Percentiles rank a stretch among this genome's conserved stretches.
phyloP scores from a whole-genome alignment of 176 grass and related monocot genomes.

The Oryza meyeriana region DNA sequence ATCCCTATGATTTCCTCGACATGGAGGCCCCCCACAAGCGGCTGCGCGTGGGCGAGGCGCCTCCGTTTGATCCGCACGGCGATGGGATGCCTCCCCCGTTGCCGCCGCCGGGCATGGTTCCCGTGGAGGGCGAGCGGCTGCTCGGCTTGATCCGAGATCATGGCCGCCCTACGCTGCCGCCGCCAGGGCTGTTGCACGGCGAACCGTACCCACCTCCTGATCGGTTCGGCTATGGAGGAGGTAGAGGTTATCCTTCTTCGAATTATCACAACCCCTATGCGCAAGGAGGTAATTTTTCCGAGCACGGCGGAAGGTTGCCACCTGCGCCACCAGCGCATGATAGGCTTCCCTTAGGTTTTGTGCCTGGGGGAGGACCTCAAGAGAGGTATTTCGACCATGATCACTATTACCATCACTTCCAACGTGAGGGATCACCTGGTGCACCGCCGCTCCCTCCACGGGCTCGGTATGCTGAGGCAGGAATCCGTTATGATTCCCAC shows the following conservation, averaged over 20 bases:
- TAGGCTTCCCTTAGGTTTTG: background rate
- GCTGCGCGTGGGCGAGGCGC: slow-evolving; percentile 68
- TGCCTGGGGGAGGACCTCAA: slow-evolving; percentile 16
- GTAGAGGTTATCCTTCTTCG: slow-evolving; percentile 12
- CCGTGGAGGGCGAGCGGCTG: slow-evolving; percentile 52
- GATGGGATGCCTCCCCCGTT: background rate
- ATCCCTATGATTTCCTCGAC: slow-evolving; percentile 23
- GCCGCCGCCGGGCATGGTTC: slow-evolving; percentile 25
- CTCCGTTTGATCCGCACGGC: slow-evolving; percentile 30
- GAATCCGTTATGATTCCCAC: slow-evolving; percentile 15
- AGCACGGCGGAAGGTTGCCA: slow-evolving; percentile 25
- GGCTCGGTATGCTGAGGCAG: slow-evolving; percentile 30
- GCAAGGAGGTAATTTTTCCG: slow-evolving; percentile 22
- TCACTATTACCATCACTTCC: slow-evolving; percentile 32
- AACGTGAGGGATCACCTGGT: slow-evolving; percentile 5
- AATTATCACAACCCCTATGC: slow-evolving; percentile 31
- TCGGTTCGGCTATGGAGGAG: slow-evolving; percentile 29
- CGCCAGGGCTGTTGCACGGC: slow-evolving; percentile 9
- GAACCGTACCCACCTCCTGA: slow-evolving; percentile 30
- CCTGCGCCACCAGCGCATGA: slow-evolving; percentile 37
- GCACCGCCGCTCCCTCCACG: slow-evolving; percentile 7
- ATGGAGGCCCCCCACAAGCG: slow-evolving; percentile 54
- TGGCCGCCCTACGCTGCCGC: slow-evolving; percentile 31
- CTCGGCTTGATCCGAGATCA: slow-evolving; percentile 73
- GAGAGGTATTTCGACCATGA: slow-evolving; percentile 23